Evolutionary conservation across 257 asterid species (phyloP).

Genomic region (Petunia axillaris): DNA sequence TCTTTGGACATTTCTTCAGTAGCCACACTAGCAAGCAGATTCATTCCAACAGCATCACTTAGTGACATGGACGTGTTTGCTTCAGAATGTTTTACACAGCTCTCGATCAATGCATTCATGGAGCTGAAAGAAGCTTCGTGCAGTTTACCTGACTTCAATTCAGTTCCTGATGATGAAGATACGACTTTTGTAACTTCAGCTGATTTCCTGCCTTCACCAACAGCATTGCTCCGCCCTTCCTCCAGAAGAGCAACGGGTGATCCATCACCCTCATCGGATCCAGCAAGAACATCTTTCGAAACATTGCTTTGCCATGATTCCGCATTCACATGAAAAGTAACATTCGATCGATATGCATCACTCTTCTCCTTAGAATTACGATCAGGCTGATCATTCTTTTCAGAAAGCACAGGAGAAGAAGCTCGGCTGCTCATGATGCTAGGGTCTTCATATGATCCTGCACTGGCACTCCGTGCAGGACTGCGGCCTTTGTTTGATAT

Average conservation of each 20-base stretch:
- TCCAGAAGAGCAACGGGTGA: conserved; percentile 39
- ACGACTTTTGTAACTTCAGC: conserved; percentile 32
- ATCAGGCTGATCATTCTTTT: conserved; percentile 42
- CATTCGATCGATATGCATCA: conserved; percentile 35
- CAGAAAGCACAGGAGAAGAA: conserved; percentile 49
- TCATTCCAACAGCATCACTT: conserved; percentile 64
- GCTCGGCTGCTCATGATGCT: conserved; percentile 41
- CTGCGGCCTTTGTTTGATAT: conserved; percentile 39
- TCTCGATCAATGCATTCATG: conserved; percentile 67
- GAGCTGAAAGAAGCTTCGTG: conserved; percentile 51
- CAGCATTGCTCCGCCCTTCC: conserved; percentile 38
- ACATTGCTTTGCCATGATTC: conserved; percentile 42
- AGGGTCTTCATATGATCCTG: conserved; percentile 47
- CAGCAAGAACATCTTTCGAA: conserved; percentile 37
- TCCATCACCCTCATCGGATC: conserved; percentile 40
- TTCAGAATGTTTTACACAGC: conserved; percentile 63
- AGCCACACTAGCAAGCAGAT: conserved; percentile 72
- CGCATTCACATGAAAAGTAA: conserved; percentile 31
- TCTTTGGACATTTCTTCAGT: conserved; percentile 58
- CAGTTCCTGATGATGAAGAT: conserved; percentile 32
- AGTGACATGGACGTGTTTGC: conserved; percentile 45
- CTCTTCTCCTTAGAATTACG: conserved; percentile 37
- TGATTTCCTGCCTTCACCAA: conserved; percentile 35
- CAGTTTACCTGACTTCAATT: conserved; percentile 34
- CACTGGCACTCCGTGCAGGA: conserved; percentile 46